Conservation (phyloP, 2,329 filamentous ascomycete genomes). For the Monosporascus sp. region DNA sequence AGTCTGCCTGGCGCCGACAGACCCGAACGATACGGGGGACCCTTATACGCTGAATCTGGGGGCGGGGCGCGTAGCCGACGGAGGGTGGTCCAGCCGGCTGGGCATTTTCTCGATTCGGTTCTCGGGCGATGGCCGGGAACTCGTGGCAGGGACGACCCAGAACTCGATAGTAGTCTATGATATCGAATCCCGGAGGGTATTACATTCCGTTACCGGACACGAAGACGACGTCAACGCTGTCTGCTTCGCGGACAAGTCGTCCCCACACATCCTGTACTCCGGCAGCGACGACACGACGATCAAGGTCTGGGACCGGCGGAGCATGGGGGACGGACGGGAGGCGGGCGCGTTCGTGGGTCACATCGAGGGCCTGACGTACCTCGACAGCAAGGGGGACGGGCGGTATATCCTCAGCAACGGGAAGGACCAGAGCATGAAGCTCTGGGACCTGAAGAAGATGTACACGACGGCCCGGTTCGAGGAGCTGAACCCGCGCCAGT, state of each 20-base stretch:
- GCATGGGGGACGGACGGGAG: slow-evolving; percentile 76
- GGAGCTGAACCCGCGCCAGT: slow-evolving; percentile 48
- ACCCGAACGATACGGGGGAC: slow-evolving; percentile 74
- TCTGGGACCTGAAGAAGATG: slow-evolving; percentile 93
- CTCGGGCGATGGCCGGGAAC: slow-evolving; percentile 82
- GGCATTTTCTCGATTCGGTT: slow-evolving; percentile 89
- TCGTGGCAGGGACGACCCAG: slow-evolving; percentile 82
- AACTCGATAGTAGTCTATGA: slow-evolving; percentile 85
- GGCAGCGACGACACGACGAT: slow-evolving; percentile 91
- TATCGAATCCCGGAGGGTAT: slow-evolving; percentile 70
- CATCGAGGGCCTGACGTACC: slow-evolving; percentile 61
- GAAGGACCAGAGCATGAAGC: slow-evolving; percentile 95
- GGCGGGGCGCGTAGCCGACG: slow-evolving; percentile 18
- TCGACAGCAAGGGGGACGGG: slow-evolving; percentile 66
- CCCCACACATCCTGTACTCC: slow-evolving; percentile 91
- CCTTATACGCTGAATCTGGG: slow-evolving; percentile 66
- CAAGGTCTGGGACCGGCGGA: slow-evolving; percentile 93
- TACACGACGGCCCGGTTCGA: slow-evolving; percentile 65
- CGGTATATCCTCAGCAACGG: slow-evolving; percentile 87
- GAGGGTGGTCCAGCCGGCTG: slow-evolving; percentile 36
- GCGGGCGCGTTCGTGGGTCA: slow-evolving; percentile 64
- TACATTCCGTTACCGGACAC: slow-evolving; percentile 75
- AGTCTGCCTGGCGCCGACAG: slow-evolving; percentile 82
- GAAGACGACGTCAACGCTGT: slow-evolving; percentile 91
- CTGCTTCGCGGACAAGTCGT: slow-evolving; percentile 83